Evolutionary conservation across 208 protist species (phyloP), one percentile per base, ranked within the genome.

Genomic region (Trypanosoma scelopori): DNA sequence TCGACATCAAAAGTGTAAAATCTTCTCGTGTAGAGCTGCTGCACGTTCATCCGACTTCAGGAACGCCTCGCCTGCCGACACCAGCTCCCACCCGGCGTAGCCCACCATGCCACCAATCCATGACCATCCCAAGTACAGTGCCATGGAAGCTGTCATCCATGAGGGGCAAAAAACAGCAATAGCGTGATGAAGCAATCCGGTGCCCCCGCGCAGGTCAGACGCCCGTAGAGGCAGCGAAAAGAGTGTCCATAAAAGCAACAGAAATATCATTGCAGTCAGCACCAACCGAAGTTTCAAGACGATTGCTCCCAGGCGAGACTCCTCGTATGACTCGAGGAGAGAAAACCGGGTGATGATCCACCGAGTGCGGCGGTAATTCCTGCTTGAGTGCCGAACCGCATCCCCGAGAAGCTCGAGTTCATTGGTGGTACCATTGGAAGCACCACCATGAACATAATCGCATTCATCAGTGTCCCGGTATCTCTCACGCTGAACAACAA

Each of bases 61-160:
- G 18, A 73, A 23, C n/a, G 50, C 59, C 51, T 73, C 67, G 12
- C 52, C 64, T 9, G 60, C 51, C 0, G 60, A 32, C 25, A 74
- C 35, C 15, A 51, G 16, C 53, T 74, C 69, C 69, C 69, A 74
- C 4, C 52, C 58, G 11, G 69, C 59, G 60, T 62, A 74, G 0
- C 60, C 69, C n/a, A 74, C 47, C 51, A 68, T 61, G 0, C 60
- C 53, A 25, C 69, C 69, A 22, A 74, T 37, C 49, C 69, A 74
- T 37, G 61, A 74, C 69, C 62, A 76, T 5, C 48, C 59, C 27
- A 65, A 30, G 50, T 76, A 69, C 1, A 76, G 32, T 4, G 42
- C 63, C 1, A 57, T 2, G 1, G 56, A 55, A 0, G 59, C 45
- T 12, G 49, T 42, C 55, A 76, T 25, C 71, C 71, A 76, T 3